Percentiles rank a stretch among this genome's conserved stretches.
Conservation (phyloP, 2,329 filamentous ascomycete genomes). For the Aspergillus pseudotamarii region DNA sequence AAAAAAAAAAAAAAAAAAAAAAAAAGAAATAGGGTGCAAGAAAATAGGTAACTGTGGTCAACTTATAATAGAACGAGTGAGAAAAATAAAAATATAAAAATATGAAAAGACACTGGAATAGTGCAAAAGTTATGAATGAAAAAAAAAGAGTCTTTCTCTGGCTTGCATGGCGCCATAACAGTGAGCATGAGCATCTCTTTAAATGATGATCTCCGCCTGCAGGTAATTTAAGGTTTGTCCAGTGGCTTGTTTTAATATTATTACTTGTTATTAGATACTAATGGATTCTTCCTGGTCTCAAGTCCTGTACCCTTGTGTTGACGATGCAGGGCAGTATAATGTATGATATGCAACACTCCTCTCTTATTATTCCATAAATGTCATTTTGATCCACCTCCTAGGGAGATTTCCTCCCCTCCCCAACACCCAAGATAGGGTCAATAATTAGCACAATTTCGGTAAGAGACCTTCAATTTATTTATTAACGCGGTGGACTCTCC, state of each 20-base stretch:
- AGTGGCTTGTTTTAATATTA: not conserved
- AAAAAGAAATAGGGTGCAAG: not conserved
- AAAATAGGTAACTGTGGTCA: not conserved
- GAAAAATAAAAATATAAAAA: not conserved
- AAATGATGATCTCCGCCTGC: constrained; percentile 14
- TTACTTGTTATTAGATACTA: not conserved
- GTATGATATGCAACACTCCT: not conserved
- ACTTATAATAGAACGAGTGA: not conserved
- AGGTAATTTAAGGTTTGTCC: constrained; percentile 10
- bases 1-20: no score
- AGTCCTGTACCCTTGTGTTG: not conserved
- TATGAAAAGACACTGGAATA: not conserved
- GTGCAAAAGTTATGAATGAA: not conserved
- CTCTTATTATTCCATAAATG: not conserved
- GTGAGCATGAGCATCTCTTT: not conserved
- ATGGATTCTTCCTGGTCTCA: not conserved
- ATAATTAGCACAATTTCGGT: not conserved
- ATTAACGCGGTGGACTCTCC: constrained; percentile 13
- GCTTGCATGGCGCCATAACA: no score
- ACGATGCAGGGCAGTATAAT: not conserved
- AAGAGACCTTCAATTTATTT: not conserved
- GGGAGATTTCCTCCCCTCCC: not conserved
- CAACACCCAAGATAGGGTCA: not conserved
- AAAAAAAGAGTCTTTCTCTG: not conserved
- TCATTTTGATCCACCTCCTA: not conserved